A percentile compares a stretch with the other conserved stretches of the same genome.
phyloP scores from a whole-genome alignment of 1,284 basidiomycete species.

The Cryptococcus sp. region DNA sequence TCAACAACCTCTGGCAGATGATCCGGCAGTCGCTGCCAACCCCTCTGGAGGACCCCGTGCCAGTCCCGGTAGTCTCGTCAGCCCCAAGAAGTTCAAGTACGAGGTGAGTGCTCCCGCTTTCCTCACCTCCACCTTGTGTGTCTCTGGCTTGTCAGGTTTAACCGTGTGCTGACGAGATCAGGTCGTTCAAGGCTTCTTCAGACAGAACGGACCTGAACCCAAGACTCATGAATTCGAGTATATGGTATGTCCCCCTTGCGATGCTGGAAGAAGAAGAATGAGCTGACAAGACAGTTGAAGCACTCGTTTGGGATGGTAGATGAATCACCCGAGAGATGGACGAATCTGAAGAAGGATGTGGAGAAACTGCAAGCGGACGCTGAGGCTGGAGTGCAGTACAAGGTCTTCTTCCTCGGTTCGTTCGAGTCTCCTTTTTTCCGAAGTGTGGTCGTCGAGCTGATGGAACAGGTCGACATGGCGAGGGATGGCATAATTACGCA shows the following conservation, averaged over 20 bases:
- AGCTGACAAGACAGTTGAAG: conserved; percentile 22
- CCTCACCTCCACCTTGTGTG: not conserved
- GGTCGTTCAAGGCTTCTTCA: conserved; percentile 38
- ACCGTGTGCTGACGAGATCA: conserved; percentile 9
- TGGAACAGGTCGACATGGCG: conserved; percentile 38
- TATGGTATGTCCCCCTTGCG: conserved; percentile 23
- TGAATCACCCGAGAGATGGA: conserved; percentile 34
- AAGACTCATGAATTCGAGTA: conserved; percentile 34
- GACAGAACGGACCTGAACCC: conserved; percentile 34
- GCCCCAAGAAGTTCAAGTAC: conserved; percentile 28
- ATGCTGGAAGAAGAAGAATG: not conserved
- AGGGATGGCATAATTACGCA: conserved; percentile 52
- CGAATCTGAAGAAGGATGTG: conserved; percentile 30
- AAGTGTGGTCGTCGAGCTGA: too few species aligned
- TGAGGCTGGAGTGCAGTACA: conserved; percentile 36
- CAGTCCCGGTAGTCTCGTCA: conserved; percentile 21
- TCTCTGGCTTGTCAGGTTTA: too few species aligned
- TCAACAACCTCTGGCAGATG: conserved; percentile 15
- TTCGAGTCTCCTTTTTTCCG: too few species aligned
- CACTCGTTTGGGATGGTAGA: conserved; percentile 41
- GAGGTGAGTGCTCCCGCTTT: conserved; percentile 23
- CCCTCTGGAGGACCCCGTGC: conserved; percentile 30
- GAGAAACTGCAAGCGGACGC: conserved; percentile 32
- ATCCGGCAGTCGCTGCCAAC: conserved; percentile 33
- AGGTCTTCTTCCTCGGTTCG: conserved; percentile 45